These are phyloP conservation scores for Hanseniaspora thailandica DNA, from an alignment of 805 yeast species.

Conservation along the genomic window DNA sequence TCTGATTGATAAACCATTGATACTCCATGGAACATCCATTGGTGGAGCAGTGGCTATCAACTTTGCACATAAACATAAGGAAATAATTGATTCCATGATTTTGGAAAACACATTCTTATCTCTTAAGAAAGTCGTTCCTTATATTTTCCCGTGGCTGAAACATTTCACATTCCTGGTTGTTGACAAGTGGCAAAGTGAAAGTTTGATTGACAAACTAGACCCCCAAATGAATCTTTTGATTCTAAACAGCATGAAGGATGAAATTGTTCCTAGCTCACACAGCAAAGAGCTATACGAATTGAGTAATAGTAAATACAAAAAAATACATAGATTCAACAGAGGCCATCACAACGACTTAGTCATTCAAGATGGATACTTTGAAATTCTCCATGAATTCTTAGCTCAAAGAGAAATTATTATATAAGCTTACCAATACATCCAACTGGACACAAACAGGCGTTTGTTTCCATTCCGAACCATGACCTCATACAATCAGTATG, in stretches of 20 bases:
- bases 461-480: constrained; percentile 61
- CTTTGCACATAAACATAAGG: constrained; percentile 50
- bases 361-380: constrained; percentile 68
- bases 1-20: constrained; percentile 30
- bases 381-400: constrained; percentile 45
- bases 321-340: constrained; percentile 41
- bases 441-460: constrained; percentile 60
- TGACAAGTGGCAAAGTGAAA: constrained; percentile 74
- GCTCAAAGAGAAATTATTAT: constrained; percentile 1
- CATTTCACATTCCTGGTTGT: constrained; percentile 53
- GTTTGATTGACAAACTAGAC: constrained; percentile 40
- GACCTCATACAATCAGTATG: constrained; percentile 67
- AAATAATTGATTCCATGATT: constrained; percentile 48
- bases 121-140: constrained; percentile 59
- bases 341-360: constrained; percentile 80
- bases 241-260: constrained; percentile 66
- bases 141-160: constrained; percentile 56
- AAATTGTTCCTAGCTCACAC: constrained; percentile 81
- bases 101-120: constrained; percentile 80
- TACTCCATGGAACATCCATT: constrained; percentile 76
- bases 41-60: constrained; percentile 94
- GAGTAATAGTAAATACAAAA: constrained; percentile 41
- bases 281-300: constrained; percentile 50
- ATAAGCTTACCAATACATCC: constrained; percentile 34
- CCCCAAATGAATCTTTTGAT: constrained; percentile 53